phyloP scores from a whole-genome alignment of 441 rosid species.

The Lepidium campestre region DNA sequence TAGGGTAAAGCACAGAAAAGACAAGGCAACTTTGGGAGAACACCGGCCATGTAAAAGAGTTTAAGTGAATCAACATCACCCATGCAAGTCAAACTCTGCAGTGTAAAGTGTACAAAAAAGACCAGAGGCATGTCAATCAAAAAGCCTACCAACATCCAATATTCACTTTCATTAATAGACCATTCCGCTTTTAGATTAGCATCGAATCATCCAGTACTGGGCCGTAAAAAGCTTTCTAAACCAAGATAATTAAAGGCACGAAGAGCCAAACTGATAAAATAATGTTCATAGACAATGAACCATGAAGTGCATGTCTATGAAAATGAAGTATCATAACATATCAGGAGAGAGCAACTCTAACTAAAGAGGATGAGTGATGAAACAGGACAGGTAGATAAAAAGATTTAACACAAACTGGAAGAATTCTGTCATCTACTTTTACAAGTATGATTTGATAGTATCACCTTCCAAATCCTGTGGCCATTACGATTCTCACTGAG shows the following conservation, averaged over 20 bases:
- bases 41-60: background rate
- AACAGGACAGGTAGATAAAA: slow-evolving; percentile 14
- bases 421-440: slow-evolving; percentile 25
- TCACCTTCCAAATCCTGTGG: slow-evolving; percentile 51
- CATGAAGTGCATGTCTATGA: background rate
- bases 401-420: slow-evolving; percentile 4
- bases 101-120: background rate
- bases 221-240: background rate
- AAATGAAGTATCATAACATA: background rate
- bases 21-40: background rate
- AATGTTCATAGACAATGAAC: background rate
- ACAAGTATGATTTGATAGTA: slow-evolving; percentile 32
- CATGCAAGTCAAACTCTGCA: background rate
- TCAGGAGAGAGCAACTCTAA: slow-evolving; percentile 6
- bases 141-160: background rate
- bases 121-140: slow-evolving; percentile 10
- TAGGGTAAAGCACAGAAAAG: background rate
- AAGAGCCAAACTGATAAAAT: background rate
- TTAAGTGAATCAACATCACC: slow-evolving; percentile 5
- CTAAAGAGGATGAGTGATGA: slow-evolving; percentile 13
- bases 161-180: background rate
- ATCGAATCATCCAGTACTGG: background rate
- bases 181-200: background rate
- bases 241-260: background rate
- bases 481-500: slow-evolving; percentile 32